Evolutionary conservation across 1,284 basidiomycete species (phyloP).

Genomic region (Spongiforma sp.): DNA sequence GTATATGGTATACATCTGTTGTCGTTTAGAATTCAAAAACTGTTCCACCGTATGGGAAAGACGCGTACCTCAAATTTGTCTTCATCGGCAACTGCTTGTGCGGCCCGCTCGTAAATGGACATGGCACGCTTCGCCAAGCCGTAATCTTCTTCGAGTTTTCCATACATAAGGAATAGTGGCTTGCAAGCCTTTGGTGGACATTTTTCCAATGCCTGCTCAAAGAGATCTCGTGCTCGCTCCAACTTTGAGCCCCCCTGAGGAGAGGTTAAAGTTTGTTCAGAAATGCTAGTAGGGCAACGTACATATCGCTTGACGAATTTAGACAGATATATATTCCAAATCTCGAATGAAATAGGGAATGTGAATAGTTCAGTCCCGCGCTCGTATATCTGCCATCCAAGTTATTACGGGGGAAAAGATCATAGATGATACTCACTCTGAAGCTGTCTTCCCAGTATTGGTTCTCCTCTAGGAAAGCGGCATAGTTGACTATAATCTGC

Average conservation of each 20-base stretch:
- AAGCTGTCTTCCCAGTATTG: conserved; percentile 99
- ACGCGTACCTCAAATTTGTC: conserved; percentile 92
- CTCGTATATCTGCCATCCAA: conserved; percentile 79
- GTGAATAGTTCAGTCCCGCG: conserved; percentile 98
- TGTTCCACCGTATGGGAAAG: background rate
- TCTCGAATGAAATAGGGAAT: conserved; percentile 97
- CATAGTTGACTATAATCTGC: conserved; percentile 97
- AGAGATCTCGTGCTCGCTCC: conserved; percentile 94
- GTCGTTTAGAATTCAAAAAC: conserved; percentile 11
- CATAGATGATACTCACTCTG: conserved; percentile 69
- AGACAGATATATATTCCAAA: conserved; percentile 99
- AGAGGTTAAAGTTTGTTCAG: conserved; percentile 13
- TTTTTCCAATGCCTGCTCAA: conserved; percentile 97
- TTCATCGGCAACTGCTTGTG: conserved; percentile 82
- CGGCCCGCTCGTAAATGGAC: conserved; percentile 95
- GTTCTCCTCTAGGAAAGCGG: conserved; percentile 96
- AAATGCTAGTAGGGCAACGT: conserved; percentile 37
- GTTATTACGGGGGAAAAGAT: conserved; percentile 4
- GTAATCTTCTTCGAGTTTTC: conserved; percentile 92
- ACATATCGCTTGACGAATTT: conserved; percentile 98
- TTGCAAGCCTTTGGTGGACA: conserved; percentile 97
- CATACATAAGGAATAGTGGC: conserved; percentile 95
- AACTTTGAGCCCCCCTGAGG: conserved; percentile 88
- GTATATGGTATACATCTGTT: conserved; percentile 94
- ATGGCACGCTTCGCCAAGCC: conserved; percentile 97